Evolutionary conservation across 2,329 filamentous ascomycete species (phyloP).

Genomic region (Colletotrichum sp.): DNA sequence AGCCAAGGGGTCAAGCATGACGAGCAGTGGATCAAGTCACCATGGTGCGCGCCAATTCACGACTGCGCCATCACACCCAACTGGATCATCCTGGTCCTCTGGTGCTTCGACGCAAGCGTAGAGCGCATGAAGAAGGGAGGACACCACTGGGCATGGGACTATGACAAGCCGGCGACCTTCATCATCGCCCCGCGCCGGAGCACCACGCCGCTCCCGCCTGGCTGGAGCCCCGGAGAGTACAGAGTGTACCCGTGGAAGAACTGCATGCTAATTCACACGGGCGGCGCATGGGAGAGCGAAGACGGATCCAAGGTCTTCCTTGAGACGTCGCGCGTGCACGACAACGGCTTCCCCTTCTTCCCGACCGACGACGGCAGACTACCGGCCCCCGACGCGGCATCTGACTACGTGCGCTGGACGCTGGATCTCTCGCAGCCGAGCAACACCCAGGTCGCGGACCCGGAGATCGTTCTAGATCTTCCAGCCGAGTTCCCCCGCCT

Average conservation of each 20-base stretch:
- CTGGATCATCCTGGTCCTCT: slow-evolving; percentile 37
- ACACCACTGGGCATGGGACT: slow-evolving; percentile 41
- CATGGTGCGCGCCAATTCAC: slow-evolving; percentile 48
- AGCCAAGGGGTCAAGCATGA: slow-evolving; percentile 44
- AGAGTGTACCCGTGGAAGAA: slow-evolving; percentile 22
- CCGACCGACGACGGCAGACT: slow-evolving; percentile 24
- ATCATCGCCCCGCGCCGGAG: neutral
- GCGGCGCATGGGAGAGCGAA: slow-evolving; percentile 24
- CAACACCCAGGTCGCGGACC: slow-evolving; percentile 29
- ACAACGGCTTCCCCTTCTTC: slow-evolving; percentile 23
- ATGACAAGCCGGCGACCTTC: slow-evolving; percentile 8
- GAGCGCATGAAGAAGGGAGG: slow-evolving; percentile 40
- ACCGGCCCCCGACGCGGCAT: slow-evolving; percentile 37
- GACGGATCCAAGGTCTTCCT: neutral
- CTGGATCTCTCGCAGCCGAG: slow-evolving; percentile 37
- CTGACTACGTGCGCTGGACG: slow-evolving; percentile 45
- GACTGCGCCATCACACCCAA: slow-evolving; percentile 44
- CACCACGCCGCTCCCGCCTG: slow-evolving; percentile 15
- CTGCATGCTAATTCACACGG: slow-evolving; percentile 19
- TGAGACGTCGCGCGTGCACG: slow-evolving; percentile 29
- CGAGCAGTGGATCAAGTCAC: slow-evolving; percentile 53
- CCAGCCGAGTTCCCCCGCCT: slow-evolving; percentile 48
- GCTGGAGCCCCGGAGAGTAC: slow-evolving; percentile 27
- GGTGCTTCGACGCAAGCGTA: slow-evolving; percentile 36
- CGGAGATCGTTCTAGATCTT: slow-evolving; percentile 35